Evolutionary conservation across 345 rosid species (phyloP).

Genomic region (Aquilaria yunnanensis): DNA sequence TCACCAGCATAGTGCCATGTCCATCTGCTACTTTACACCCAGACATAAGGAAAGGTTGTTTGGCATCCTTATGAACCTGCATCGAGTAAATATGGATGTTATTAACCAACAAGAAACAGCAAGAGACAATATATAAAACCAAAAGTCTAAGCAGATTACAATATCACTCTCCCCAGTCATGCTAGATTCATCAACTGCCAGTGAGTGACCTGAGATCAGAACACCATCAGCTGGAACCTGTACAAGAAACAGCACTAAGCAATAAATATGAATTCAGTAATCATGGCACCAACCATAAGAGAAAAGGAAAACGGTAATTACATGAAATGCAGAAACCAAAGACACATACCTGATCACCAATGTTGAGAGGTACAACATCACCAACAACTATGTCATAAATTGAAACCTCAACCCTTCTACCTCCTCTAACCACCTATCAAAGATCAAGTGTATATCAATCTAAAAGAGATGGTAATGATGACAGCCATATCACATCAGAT

Average conservation of each 20-base stretch:
- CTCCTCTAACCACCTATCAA: slow-evolving; percentile 73
- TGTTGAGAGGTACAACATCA: slow-evolving; percentile 86
- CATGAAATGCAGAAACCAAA: slow-evolving; percentile 6
- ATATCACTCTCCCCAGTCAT: slow-evolving; percentile 99
- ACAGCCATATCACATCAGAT: slow-evolving; percentile 6
- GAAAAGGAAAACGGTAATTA: not conserved
- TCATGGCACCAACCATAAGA: too few species aligned
- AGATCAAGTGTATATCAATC: slow-evolving; percentile 9
- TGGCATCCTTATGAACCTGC: slow-evolving; percentile 79
- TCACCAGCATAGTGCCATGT: slow-evolving; percentile 87
- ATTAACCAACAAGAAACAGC: not conserved
- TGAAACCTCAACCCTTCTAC: slow-evolving; percentile 74
- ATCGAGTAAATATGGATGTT: slow-evolving; percentile 6
- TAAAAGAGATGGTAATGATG: slow-evolving; percentile 5
- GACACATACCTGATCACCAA: slow-evolving; percentile 86
- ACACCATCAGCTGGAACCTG: slow-evolving; percentile 99
- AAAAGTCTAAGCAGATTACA: slow-evolving; percentile 29
- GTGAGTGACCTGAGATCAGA: slow-evolving; percentile 72
- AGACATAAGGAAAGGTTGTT: slow-evolving; percentile 89
- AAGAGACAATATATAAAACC: slow-evolving; percentile 2
- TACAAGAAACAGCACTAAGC: slow-evolving; percentile 6
- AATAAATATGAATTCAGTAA: slow-evolving; percentile 1
- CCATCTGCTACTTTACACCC: slow-evolving; percentile 99
- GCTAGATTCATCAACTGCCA: slow-evolving; percentile 95
- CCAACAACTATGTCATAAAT: slow-evolving; percentile 96